Conservation (phyloP, 805 yeast species). For the Kazachstania bromeliacearum region DNA sequence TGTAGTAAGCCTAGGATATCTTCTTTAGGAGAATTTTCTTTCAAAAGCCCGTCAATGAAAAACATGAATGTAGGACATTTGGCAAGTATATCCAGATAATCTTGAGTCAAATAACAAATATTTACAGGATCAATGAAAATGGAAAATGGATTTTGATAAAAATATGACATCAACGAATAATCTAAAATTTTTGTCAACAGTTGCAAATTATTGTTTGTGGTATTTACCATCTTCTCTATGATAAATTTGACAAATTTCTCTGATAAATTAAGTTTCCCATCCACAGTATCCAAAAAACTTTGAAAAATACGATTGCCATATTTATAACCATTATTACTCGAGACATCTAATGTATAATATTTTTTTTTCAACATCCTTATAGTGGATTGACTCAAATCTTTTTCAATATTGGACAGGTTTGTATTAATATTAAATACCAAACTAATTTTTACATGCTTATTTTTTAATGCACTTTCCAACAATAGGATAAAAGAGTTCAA, state of each 20-base stretch:
- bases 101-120: constrained; percentile 20
- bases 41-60: constrained; percentile 25
- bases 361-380: constrained; percentile 23
- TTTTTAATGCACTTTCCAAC: constrained; percentile 20
- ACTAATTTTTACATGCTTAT: constrained; percentile 21
- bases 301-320: constrained; percentile 28
- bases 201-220: constrained; percentile 26
- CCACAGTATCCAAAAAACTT: constrained; percentile 28
- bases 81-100: constrained; percentile 18
- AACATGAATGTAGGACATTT: constrained; percentile 30
- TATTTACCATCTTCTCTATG: constrained; percentile 27
- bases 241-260: constrained; percentile 24
- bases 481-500: constrained; percentile 24
- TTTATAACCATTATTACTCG: constrained; percentile 27
- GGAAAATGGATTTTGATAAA: constrained; percentile 28
- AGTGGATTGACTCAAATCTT: constrained; percentile 26
- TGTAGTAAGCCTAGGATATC: constrained; percentile 21
- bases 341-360: constrained; percentile 22
- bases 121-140: constrained; percentile 30
- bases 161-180: constrained; percentile 29
- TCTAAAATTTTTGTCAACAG: constrained; percentile 26
- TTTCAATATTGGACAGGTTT: constrained; percentile 27
- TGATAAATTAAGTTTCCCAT: constrained; percentile 28
- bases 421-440: constrained; percentile 27
- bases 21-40: constrained; percentile 19